These are phyloP conservation scores for Phytophthora pseudosyringae DNA, from an alignment of 352 stramenopile genomes.

Conservation along the genomic window DNA sequence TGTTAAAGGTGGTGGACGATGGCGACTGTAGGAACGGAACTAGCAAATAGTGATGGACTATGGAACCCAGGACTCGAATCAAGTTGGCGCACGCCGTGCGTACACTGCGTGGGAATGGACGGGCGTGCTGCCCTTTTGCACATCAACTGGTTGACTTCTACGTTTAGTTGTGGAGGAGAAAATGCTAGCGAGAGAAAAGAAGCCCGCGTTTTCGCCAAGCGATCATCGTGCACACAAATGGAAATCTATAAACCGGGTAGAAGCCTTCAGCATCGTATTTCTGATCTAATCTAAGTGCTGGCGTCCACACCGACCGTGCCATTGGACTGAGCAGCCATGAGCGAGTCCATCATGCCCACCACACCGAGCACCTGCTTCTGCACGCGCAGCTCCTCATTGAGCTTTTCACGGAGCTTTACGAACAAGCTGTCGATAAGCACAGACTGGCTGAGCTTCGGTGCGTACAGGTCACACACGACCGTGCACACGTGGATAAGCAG, in stretches of 20 bases:
- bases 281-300: conserved; percentile 42
- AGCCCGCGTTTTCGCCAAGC: neutral
- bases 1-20: conserved; percentile 34
- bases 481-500: conserved; percentile 94
- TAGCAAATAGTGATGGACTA: conserved; percentile 33
- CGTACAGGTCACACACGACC: conserved; percentile 94
- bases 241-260: conserved; percentile 36
- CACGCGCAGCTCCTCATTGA: conserved; percentile 84
- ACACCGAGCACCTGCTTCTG: conserved; percentile 88
- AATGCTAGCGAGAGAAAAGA: conserved; percentile 7
- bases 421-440: conserved; percentile 95
- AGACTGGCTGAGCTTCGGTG: conserved; percentile 90
- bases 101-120: conserved; percentile 16
- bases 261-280: conserved; percentile 36
- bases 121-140: conserved; percentile 26
- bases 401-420: conserved; percentile 90
- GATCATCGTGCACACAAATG: conserved; percentile 19
- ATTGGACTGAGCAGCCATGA: conserved; percentile 88
- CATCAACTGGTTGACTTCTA: conserved; percentile 13
- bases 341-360: conserved; percentile 90
- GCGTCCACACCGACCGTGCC: conserved; percentile 44
- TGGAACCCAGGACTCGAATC: conserved; percentile 25
- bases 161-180: neutral
- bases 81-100: conserved; percentile 20
- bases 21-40: conserved; percentile 10